Evolutionary conservation across 2,329 filamentous ascomycete species (phyloP).

Genomic region (Pseudopithomyces maydicus): DNA sequence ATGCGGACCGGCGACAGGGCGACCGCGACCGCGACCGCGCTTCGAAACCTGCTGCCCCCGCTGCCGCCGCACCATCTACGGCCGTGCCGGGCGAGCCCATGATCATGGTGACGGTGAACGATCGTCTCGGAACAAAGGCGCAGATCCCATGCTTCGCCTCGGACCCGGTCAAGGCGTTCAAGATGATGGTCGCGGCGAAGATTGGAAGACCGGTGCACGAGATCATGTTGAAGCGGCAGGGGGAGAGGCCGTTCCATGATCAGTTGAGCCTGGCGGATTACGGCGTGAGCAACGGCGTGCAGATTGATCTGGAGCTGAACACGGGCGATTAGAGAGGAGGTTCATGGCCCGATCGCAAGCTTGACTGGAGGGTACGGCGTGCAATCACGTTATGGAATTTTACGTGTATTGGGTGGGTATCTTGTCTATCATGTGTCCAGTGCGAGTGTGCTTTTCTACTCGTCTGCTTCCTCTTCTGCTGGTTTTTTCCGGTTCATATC

Average conservation of each 20-base stretch:
- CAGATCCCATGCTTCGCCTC: slow-evolving; percentile 86
- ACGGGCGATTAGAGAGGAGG: slow-evolving; percentile 34
- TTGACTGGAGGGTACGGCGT: neutral
- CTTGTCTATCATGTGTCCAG: neutral
- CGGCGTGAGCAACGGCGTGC: slow-evolving; percentile 88
- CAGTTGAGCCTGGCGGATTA: slow-evolving; percentile 87
- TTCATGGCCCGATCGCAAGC: neutral
- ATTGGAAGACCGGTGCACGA: slow-evolving; percentile 90
- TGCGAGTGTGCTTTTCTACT: slow-evolving; percentile 19
- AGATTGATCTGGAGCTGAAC: slow-evolving; percentile 54
- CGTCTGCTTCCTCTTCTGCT: slow-evolving; percentile 36
- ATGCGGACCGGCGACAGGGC: slow-evolving; percentile 9
- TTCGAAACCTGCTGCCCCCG: slow-evolving; percentile 35
- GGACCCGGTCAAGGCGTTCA: slow-evolving; percentile 85
- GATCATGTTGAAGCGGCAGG: slow-evolving; percentile 89
- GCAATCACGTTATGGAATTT: no score
- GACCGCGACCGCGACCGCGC: slow-evolving; percentile 42
- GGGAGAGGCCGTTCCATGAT: slow-evolving; percentile 93
- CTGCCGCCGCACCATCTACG: slow-evolving; percentile 32
- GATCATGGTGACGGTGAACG: slow-evolving; percentile 94
- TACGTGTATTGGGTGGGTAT: no score
- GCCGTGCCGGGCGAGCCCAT: slow-evolving; percentile 67
- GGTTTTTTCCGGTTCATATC: slow-evolving; percentile 20
- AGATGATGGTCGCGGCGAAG: slow-evolving; percentile 85
- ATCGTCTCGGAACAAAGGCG: slow-evolving; percentile 94